Conservation (phyloP, 2,329 filamentous ascomycete species). For the Emydomyces testavorans region DNA sequence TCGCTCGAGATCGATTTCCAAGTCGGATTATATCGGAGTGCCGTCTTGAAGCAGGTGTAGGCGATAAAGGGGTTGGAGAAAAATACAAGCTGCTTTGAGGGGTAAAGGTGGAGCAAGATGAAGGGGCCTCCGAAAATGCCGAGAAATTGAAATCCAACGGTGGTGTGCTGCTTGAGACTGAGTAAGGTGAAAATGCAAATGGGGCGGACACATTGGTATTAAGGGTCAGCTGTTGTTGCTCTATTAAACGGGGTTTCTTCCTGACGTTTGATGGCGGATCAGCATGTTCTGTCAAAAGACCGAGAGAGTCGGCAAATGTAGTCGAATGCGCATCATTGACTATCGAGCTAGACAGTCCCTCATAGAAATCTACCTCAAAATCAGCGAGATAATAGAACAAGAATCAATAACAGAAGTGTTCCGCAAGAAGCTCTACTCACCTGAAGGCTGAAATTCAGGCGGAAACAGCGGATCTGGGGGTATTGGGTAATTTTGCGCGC, state of each 20-base stretch:
- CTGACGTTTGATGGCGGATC: slow-evolving; percentile 1
- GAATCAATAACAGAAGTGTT: background rate
- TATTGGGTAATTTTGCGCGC: slow-evolving; percentile 7
- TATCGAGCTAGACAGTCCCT: background rate
- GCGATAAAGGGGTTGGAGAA: slow-evolving; percentile 59
- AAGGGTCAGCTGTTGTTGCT: slow-evolving; percentile 14
- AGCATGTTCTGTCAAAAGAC: slow-evolving; percentile 9
- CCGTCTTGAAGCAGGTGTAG: slow-evolving; percentile 38
- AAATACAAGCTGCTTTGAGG: slow-evolving; percentile 55
- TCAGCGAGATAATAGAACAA: background rate
- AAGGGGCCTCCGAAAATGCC: slow-evolving; percentile 59
- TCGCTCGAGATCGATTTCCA: background rate
- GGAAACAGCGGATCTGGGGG: slow-evolving; percentile 10
- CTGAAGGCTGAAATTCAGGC: slow-evolving; percentile 8
- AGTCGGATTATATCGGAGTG: slow-evolving; percentile 7
- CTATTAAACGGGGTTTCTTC: slow-evolving; percentile 10
- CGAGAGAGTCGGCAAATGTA: slow-evolving; percentile 1
- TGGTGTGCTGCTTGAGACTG: slow-evolving; percentile 48
- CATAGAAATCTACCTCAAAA: background rate
- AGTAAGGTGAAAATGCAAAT: slow-evolving; percentile 63
- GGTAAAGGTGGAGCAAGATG: slow-evolving; percentile 45
- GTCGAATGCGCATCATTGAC: slow-evolving; percentile 1
- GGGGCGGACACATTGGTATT: slow-evolving; percentile 37
- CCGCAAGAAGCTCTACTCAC: background rate
- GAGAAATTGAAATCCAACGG: slow-evolving; percentile 54